phyloP scores from a whole-genome alignment of 2,329 filamentous ascomycete species.

The Paecilomyces niveus region DNA sequence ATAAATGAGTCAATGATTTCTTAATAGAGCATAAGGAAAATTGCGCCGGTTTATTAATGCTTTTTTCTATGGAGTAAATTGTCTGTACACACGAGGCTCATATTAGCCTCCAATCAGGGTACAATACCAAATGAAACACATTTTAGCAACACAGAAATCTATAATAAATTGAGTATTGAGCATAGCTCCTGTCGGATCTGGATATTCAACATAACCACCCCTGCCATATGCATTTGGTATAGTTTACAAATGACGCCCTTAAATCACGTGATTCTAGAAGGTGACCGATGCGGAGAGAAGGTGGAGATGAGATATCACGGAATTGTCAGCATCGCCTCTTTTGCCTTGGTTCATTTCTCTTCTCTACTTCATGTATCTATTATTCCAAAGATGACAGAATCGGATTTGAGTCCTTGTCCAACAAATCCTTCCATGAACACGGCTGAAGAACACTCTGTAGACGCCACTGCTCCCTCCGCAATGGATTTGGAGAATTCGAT shows the following conservation, averaged over 20 bases:
- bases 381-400: background rate
- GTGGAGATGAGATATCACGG: background rate
- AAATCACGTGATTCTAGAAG: background rate
- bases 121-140: too few relatives aligned
- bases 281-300: background rate
- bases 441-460: background rate
- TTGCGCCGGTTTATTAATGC: too few relatives aligned
- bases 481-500: constrained; percentile 10
- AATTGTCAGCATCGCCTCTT: background rate
- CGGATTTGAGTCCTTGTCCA: background rate
- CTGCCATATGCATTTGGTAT: too few relatives aligned
- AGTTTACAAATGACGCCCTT: background rate
- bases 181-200: too few relatives aligned
- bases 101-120: too few relatives aligned
- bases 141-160: too few relatives aligned
- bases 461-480: background rate
- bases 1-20: too few relatives aligned
- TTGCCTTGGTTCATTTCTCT: background rate
- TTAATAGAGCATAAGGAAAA: too few relatives aligned
- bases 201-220: too few relatives aligned
- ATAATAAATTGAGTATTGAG: too few relatives aligned
- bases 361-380: background rate
- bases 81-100: too few relatives aligned
- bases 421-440: background rate
- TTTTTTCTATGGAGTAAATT: too few relatives aligned